phyloP scores from a whole-genome alignment of 257 asterid genomes.

The Leonotis leonurus region DNA sequence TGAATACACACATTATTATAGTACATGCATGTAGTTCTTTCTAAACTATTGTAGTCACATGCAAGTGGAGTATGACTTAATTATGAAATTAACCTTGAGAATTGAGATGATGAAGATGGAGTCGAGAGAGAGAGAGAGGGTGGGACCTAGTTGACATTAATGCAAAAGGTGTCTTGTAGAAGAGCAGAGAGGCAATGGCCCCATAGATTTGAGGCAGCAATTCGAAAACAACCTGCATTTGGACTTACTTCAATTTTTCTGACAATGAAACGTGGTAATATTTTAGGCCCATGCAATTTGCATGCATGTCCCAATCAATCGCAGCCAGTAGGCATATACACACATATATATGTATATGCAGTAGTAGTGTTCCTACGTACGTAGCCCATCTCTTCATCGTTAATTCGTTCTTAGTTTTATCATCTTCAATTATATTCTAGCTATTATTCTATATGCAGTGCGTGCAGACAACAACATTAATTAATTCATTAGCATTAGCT shows the following conservation, averaged over 20 bases:
- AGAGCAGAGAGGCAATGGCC: conserved; percentile 32
- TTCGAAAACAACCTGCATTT: conserved; percentile 48
- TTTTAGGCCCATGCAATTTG: conserved; percentile 21
- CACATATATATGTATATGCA: conserved; percentile 1
- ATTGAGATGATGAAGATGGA: too few relatives aligned
- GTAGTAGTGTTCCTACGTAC: conserved; percentile 31
- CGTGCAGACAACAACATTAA: too few relatives aligned
- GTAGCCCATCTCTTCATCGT: conserved; percentile 49
- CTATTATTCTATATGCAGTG: too few relatives aligned
- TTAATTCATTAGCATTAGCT: too few relatives aligned
- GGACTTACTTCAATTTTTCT: conserved; percentile 33
- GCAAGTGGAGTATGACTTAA: too few relatives aligned
- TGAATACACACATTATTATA: too few relatives aligned
- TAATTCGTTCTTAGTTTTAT: neutral
- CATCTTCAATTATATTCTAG: neutral
- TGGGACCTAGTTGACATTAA: conserved; percentile 33
- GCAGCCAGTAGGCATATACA: too few relatives aligned
- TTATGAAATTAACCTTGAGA: too few relatives aligned
- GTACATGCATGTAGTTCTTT: too few relatives aligned
- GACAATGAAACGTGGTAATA: conserved; percentile 48
- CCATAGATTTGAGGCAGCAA: conserved; percentile 39
- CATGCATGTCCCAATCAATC: too few relatives aligned
- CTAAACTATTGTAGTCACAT: too few relatives aligned
- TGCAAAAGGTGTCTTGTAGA: conserved; percentile 30
- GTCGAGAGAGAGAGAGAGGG: neutral